Evolutionary conservation across 192 early-diverging fungal genomes (phyloP).

Genomic region (Dimargaris xerosporica): DNA sequence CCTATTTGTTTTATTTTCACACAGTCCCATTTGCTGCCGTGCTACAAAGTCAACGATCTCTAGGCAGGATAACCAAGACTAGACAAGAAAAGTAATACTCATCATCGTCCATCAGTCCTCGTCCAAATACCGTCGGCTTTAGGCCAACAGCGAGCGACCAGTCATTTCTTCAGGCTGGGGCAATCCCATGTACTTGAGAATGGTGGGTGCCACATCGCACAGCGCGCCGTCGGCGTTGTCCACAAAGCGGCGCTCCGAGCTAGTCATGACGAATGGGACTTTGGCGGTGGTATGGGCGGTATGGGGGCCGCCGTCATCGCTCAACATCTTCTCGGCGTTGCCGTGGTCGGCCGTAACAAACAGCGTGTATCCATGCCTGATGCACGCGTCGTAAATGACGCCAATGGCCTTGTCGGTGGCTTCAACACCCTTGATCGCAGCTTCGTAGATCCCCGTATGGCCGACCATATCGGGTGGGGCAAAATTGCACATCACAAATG

Average conservation of each 20-base stretch:
- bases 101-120: too few species aligned
- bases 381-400: slow-evolving; percentile 82
- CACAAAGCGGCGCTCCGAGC: slow-evolving; percentile 35
- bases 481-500: slow-evolving; percentile 99
- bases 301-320: slow-evolving; percentile 72
- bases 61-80: too few species aligned
- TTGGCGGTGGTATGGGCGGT: slow-evolving; percentile 87
- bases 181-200: slow-evolving; percentile 83
- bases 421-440: slow-evolving; percentile 78
- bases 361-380: slow-evolving; percentile 69
- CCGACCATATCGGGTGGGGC: slow-evolving; percentile 96
- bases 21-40: too few species aligned
- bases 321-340: slow-evolving; percentile 97
- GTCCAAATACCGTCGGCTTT: neutral
- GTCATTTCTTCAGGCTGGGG: slow-evolving; percentile 93
- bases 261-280: slow-evolving; percentile 86
- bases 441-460: slow-evolving; percentile 91
- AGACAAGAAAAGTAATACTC: too few species aligned
- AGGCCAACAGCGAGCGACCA: slow-evolving; percentile 48
- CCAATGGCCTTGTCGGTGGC: slow-evolving; percentile 95
- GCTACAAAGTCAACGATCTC: too few species aligned
- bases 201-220: slow-evolving; percentile 93
- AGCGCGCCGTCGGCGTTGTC: slow-evolving; percentile 40
- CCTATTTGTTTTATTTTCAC: too few species aligned
- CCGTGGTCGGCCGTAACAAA: slow-evolving; percentile 98